Evolutionary conservation across 2,329 filamentous ascomycete genomes (phyloP), one percentile per base, ranked within the genome.

Genomic region (Grosmannia serpens): DNA sequence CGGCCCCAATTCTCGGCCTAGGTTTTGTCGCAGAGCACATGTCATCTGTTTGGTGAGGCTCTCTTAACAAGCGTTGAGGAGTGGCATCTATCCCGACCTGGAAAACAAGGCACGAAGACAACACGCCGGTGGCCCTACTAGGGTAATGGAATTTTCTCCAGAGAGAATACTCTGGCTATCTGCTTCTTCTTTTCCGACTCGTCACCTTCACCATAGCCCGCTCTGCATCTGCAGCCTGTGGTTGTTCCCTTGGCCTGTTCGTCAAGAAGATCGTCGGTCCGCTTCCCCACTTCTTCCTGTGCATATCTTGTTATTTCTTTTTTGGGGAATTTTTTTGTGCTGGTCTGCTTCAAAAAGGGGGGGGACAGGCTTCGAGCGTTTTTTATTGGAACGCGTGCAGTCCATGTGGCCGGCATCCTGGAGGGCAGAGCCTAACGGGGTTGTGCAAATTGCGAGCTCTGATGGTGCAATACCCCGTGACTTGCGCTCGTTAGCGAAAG

Each of bases 391-490:
- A 68, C 64, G 60, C 57, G 61, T 47, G 55, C 55, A 46, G 35
- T 53, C 65, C 64, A 65, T 66, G 63, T 63, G 58, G 60, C 61
- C 59, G 55, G 60, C 51, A 50, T 54, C 51, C 41, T 62, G 63
- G 62, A 62, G 62, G 66, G 64, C 62, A 64, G 60, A 59, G 60
- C 61, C 64, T 64, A 60, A 41, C 66, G 68, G 69, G 65, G 62
- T 69, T 71, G 72, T 71, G 72, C 73, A 74, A 77, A 75, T 76
- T 69, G 64, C 63, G 62, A 63, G 68, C 65, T 65, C 65, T 70
- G 74, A 83, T 83, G 79, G 76, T 78, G 81, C 78, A 76, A 84
- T 83, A 79, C 70, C 80, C 74, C 79, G 79, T 82, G 80, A 83
- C 75, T 59, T 63, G 58, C 24, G 35, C 56, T 60, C 62, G 59